These are phyloP conservation scores for Metschnikowia amazonensis DNA, from an alignment of 805 yeast genomes.

Conservation along the genomic window DNA sequence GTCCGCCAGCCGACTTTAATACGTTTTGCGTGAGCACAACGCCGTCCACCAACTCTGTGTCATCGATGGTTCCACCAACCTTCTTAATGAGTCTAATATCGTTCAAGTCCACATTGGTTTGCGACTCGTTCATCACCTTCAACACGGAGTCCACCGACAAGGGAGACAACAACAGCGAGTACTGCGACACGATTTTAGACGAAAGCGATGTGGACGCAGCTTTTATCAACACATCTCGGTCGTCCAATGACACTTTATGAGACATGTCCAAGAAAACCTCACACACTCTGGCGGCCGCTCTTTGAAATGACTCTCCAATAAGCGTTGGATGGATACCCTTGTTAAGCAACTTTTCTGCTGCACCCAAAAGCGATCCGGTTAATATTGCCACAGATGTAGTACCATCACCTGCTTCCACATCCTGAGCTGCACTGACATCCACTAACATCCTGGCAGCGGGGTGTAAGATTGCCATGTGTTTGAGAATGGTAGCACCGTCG, in stretches of 20 bases:
- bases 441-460: constrained; percentile 98
- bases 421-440: constrained; percentile 96
- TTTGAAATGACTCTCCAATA: constrained; percentile 88
- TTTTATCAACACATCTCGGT: constrained; percentile 76
- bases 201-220: constrained; percentile 94
- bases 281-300: constrained; percentile 80
- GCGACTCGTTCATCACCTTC: constrained; percentile 59
- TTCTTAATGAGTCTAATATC: constrained; percentile 89
- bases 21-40: constrained; percentile 90
- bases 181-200: constrained; percentile 94
- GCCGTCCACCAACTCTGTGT: constrained; percentile 89
- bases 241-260: constrained; percentile 69
- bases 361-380: constrained; percentile 91
- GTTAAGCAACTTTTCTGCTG: constrained; percentile 84
- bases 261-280: constrained; percentile 84
- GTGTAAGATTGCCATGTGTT: constrained; percentile 97
- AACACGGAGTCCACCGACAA: constrained; percentile 91
- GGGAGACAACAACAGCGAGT: constrained; percentile 81
- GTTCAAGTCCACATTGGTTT: constrained; percentile 73
- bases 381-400: constrained; percentile 96
- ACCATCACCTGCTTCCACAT: constrained; percentile 99
- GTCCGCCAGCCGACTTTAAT: constrained; percentile 90
- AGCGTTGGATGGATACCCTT: constrained; percentile 95
- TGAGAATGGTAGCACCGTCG: constrained; percentile 95
- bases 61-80: constrained; percentile 97